phyloP scores from a whole-genome alignment of 2,329 filamentous ascomycete genomes.

The Fusarium compactum region DNA sequence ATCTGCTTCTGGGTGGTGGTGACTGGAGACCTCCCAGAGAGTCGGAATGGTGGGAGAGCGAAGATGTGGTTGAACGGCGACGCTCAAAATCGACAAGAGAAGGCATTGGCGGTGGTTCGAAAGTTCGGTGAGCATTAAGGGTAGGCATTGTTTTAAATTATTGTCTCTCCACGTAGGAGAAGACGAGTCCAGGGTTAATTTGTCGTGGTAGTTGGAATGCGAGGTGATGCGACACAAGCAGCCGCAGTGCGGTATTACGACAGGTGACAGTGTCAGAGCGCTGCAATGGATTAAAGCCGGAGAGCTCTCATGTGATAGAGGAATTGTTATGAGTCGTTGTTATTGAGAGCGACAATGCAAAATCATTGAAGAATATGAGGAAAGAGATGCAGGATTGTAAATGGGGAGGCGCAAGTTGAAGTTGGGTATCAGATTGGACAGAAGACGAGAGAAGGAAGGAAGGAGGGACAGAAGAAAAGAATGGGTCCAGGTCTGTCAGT shows the following conservation, averaged over 20 bases:
- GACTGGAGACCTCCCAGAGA: slow-evolving; percentile 39
- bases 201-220: slow-evolving; percentile 14
- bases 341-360: slow-evolving; percentile 16
- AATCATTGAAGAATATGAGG: slow-evolving; percentile 6
- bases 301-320: neutral
- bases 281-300: neutral
- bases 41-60: slow-evolving; percentile 36
- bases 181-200: neutral
- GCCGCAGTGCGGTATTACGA: neutral
- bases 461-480: slow-evolving; percentile 33
- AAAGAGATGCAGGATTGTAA: neutral
- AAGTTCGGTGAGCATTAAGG: slow-evolving; percentile 42
- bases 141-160: slow-evolving; percentile 39
- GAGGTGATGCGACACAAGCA: slow-evolving; percentile 21
- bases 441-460: slow-evolving; percentile 19
- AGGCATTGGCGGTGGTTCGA: slow-evolving; percentile 44
- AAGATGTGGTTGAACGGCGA: slow-evolving; percentile 41
- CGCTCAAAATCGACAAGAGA: slow-evolving; percentile 46
- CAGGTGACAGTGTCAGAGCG: neutral
- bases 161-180: slow-evolving; percentile 2
- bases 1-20: slow-evolving; percentile 40
- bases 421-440: slow-evolving; percentile 8
- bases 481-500: slow-evolving; percentile 9
- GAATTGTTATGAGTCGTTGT: neutral
- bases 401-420: slow-evolving; percentile 8